Percentiles rank a stretch among this genome's conserved stretches.
Conservation (phyloP, 768 basidiomycete genomes). For the Tricholoma sp. region DNA sequence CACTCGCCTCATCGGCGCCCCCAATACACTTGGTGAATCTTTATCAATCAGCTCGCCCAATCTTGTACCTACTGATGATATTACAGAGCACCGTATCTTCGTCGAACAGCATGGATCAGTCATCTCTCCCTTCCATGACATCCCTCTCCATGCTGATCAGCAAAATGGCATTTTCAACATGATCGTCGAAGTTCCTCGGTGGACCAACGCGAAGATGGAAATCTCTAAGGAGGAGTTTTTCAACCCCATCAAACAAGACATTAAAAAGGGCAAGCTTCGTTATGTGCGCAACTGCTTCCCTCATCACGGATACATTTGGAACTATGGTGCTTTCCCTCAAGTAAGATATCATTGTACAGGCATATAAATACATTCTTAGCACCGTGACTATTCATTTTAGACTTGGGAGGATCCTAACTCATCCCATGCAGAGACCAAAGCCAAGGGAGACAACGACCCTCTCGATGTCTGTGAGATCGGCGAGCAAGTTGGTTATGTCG, state of each 20-base stretch:
- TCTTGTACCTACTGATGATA: conserved; percentile 16
- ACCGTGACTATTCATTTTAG: conserved; percentile 32
- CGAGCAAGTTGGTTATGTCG: conserved; percentile 94
- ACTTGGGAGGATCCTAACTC: conserved; percentile 96
- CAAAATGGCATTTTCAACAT: conserved; percentile 96
- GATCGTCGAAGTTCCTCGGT: conserved; percentile 96
- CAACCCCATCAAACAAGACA: conserved; percentile 99
- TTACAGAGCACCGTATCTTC: conserved; percentile 88
- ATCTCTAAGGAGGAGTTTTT: conserved; percentile 97
- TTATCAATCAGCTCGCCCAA: conserved; percentile 5
- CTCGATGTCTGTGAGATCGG: conserved; percentile 99
- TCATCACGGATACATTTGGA: conserved; percentile 99
- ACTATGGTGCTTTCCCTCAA: conserved; percentile 99
- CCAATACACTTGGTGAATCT: conserved; percentile 85
- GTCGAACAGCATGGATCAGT: conserved; percentile 86
- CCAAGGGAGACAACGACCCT: conserved; percentile 98
- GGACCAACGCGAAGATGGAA: conserved; percentile 99
- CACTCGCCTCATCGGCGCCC: conserved; percentile 76
- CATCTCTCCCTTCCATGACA: conserved; percentile 89
- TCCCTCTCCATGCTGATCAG: conserved; percentile 96
- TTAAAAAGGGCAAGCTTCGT: conserved; percentile 93
- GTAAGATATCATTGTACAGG: conserved; percentile 32
- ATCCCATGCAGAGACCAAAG: conserved; percentile 94
- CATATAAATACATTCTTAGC: not conserved
- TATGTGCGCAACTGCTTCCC: conserved; percentile 99